These are phyloP conservation scores for Ceratopteris richardii DNA, from an alignment of 75 land plant species.

Conservation along the genomic window DNA sequence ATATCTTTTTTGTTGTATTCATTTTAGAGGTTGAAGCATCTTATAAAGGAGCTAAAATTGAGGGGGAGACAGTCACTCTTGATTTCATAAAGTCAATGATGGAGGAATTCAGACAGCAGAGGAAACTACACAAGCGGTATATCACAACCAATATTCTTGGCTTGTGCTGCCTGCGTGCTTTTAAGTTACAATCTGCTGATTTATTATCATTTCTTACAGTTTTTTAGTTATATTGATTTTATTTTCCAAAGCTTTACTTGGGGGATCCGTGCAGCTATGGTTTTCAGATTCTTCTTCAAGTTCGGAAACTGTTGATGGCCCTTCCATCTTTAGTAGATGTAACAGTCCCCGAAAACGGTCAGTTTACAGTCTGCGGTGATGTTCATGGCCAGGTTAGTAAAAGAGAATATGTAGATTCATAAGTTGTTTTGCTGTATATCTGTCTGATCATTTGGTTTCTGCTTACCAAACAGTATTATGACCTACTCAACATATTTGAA, in stretches of 20 bases:
- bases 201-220: too few species aligned
- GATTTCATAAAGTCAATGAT: slow-evolving; percentile 92
- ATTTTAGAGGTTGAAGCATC: slow-evolving; percentile 63
- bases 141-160: too few species aligned
- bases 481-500: slow-evolving; percentile 90
- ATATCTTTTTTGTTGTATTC: too few species aligned
- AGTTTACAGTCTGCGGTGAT: slow-evolving; percentile 96
- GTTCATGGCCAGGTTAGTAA: slow-evolving; percentile 97
- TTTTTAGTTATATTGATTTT: too few species aligned
- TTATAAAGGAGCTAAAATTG: slow-evolving; percentile 85
- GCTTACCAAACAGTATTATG: slow-evolving; percentile 67
- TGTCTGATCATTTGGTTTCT: slow-evolving; percentile 2
- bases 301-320: slow-evolving; percentile 46
- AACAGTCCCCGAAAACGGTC: slow-evolving; percentile 61
- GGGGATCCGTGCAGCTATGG: slow-evolving; percentile 80
- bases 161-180: too few species aligned
- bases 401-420: neutral
- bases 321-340: slow-evolving; percentile 89
- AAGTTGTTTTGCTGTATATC: neutral
- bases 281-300: slow-evolving; percentile 76
- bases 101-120: slow-evolving; percentile 93
- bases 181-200: too few species aligned
- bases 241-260: too few species aligned
- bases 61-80: slow-evolving; percentile 71
- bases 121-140: slow-evolving; percentile 74